phyloP scores from a whole-genome alignment of 108 stramenopile species.

The Discostella pseudostelligera region DNA sequence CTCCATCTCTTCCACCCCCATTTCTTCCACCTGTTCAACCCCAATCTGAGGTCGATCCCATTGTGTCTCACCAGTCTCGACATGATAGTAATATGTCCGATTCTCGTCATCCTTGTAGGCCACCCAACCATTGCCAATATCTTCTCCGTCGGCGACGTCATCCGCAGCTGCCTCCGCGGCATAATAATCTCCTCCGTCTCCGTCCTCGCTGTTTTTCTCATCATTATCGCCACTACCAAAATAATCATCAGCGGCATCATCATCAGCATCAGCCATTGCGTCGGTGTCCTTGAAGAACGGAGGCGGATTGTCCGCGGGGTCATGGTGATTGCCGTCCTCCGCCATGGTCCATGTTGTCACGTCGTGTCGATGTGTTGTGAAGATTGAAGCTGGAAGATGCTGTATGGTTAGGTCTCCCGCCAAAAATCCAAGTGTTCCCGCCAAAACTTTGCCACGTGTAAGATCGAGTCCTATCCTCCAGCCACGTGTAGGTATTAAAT shows the following conservation, averaged over 20 bases:
- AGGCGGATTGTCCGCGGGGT: not conserved
- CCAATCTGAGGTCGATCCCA: conserved; percentile 66
- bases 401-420: too few relatives aligned
- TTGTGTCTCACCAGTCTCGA: conserved; percentile 56
- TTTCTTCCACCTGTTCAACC: not conserved
- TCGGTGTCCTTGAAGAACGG: not conserved
- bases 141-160: conserved; percentile 29
- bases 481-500: too few relatives aligned
- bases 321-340: not conserved
- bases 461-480: too few relatives aligned
- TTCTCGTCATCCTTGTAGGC: conserved; percentile 66
- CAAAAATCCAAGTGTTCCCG: too few relatives aligned
- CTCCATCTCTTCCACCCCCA: not conserved
- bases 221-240: not conserved
- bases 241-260: not conserved
- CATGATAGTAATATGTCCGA: conserved; percentile 73
- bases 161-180: not conserved
- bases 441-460: too few relatives aligned
- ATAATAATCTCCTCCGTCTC: not conserved
- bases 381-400: too few relatives aligned
- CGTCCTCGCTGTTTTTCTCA: not conserved
- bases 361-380: too few relatives aligned
- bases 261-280: not conserved
- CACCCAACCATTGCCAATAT: conserved; percentile 45
- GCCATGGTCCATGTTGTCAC: not conserved